These are phyloP conservation scores for Pythium biforme DNA, from an alignment of 352 stramenopile genomes.

Conservation along the genomic window DNA sequence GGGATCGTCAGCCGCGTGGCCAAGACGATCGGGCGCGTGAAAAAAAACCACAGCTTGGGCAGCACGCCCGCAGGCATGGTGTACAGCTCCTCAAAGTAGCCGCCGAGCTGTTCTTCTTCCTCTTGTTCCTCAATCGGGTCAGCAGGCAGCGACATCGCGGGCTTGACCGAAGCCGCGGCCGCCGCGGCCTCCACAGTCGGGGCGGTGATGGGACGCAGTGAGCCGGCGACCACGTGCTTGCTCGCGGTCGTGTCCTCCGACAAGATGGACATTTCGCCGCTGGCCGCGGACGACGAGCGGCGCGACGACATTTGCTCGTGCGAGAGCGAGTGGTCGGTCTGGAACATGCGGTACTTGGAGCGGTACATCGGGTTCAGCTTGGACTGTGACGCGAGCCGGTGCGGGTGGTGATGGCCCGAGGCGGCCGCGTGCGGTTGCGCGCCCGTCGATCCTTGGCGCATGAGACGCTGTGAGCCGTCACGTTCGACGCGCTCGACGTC, in stretches of 20 bases:
- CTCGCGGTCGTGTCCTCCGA: background rate
- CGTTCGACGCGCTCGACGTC: conserved; percentile 31
- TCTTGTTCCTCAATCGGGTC: background rate
- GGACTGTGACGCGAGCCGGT: conserved; percentile 39
- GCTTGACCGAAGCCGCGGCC: background rate
- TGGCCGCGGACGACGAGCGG: conserved; percentile 3
- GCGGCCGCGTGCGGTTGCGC: conserved; percentile 10
- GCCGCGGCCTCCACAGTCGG: conserved; percentile 10
- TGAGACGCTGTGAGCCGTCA: background rate
- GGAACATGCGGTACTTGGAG: conserved; percentile 75
- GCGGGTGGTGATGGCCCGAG: conserved; percentile 24
- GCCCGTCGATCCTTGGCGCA: conserved; percentile 23
- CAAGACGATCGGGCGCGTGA: conserved; percentile 67
- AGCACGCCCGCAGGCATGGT: conserved; percentile 37
- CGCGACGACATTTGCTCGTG: conserved; percentile 7
- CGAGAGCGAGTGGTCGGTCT: conserved; percentile 39
- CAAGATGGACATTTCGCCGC: conserved; percentile 1
- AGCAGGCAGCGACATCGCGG: background rate
- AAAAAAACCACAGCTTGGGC: conserved; percentile 56
- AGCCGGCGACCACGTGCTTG: conserved; percentile 15
- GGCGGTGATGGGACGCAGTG: conserved; percentile 11
- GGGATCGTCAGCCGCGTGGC: conserved; percentile 70
- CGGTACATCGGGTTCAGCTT: conserved; percentile 55
- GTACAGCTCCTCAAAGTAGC: conserved; percentile 65
- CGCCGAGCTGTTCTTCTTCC: conserved; percentile 33